Evolutionary conservation across 306 rosid species (phyloP).

Genomic region (Glycine tomentella): DNA sequence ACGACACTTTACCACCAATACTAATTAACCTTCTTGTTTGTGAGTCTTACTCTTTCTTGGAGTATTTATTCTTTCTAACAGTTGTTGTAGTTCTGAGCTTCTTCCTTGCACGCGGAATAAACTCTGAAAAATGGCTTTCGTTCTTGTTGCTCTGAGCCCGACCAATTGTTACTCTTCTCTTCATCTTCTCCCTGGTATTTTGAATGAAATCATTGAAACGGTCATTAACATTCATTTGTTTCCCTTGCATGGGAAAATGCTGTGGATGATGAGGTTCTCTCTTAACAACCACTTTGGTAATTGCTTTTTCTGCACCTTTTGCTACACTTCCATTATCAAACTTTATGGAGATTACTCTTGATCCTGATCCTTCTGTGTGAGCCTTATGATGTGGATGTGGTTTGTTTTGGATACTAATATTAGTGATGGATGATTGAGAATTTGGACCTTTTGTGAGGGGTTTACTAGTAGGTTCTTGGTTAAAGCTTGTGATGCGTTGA

Average conservation of each 20-base stretch:
- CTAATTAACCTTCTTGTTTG: neutral
- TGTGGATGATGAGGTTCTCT: slow-evolving; percentile 15
- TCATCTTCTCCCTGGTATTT: slow-evolving; percentile 45
- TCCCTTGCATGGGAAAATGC: neutral
- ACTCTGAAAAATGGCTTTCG: slow-evolving; percentile 54
- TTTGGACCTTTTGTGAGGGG: slow-evolving; percentile 21
- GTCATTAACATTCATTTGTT: slow-evolving; percentile 47
- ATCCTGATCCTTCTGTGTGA: slow-evolving; percentile 11
- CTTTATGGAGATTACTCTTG: slow-evolving; percentile 44
- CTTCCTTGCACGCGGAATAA: slow-evolving; percentile 51
- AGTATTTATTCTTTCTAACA: slow-evolving; percentile 45
- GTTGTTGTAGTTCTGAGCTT: slow-evolving; percentile 57
- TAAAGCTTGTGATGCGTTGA: slow-evolving; percentile 43
- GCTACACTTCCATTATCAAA: neutral
- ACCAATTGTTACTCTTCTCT: slow-evolving; percentile 49
- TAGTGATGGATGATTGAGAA: slow-evolving; percentile 21
- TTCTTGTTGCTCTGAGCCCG: slow-evolving; percentile 41
- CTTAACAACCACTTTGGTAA: slow-evolving; percentile 24
- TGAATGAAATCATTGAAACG: slow-evolving; percentile 53
- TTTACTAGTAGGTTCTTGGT: slow-evolving; percentile 47
- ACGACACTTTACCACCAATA: neutral
- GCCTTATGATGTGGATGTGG: slow-evolving; percentile 34
- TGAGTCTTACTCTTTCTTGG: slow-evolving; percentile 48
- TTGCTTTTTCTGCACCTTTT: slow-evolving; percentile 38
- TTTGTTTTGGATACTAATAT: slow-evolving; percentile 30